Percentiles rank a stretch among this genome's conserved stretches.
These are phyloP conservation scores for Colletotrichum sp. DNA, from an alignment of 2,329 filamentous ascomycete genomes.

Conservation along the genomic window DNA sequence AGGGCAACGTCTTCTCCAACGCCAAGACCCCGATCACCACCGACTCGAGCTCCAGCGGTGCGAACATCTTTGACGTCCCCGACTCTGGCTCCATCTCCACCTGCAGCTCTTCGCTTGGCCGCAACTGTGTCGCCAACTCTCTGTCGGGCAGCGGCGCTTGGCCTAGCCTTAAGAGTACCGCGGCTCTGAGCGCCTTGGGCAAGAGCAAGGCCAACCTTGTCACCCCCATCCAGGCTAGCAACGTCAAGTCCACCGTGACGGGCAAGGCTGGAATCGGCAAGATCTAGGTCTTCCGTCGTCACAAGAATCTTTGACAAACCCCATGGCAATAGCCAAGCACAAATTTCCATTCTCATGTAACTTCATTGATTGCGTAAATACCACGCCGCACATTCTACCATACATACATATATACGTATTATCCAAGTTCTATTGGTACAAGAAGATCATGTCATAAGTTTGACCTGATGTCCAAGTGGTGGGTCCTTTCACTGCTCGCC, in stretches of 20 bases:
- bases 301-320: accelerated
- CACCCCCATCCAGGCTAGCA: background rate
- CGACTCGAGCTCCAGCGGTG: conserved; percentile 29
- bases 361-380: background rate
- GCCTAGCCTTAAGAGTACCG: background rate
- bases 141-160: conserved; percentile 32
- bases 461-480: background rate
- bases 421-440: background rate
- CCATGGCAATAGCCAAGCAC: background rate
- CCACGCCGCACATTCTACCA: background rate
- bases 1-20: conserved; percentile 49
- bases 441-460: background rate
- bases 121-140: conserved; percentile 31
- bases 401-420: background rate
- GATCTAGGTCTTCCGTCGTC: background rate
- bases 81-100: conserved; percentile 16
- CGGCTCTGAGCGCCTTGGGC: conserved; percentile 9
- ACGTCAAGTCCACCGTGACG: background rate
- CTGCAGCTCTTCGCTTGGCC: conserved; percentile 28
- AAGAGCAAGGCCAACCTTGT: conserved; percentile 21
- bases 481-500: background rate
- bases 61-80: conserved; percentile 25
- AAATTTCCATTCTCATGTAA: background rate
- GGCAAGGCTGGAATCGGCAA: background rate
- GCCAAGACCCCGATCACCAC: conserved; percentile 42